Percentiles rank a stretch among this genome's conserved stretches.
Conservation (phyloP, 176 grass and related monocot species). For the Rhynchospora breviuscula region DNA sequence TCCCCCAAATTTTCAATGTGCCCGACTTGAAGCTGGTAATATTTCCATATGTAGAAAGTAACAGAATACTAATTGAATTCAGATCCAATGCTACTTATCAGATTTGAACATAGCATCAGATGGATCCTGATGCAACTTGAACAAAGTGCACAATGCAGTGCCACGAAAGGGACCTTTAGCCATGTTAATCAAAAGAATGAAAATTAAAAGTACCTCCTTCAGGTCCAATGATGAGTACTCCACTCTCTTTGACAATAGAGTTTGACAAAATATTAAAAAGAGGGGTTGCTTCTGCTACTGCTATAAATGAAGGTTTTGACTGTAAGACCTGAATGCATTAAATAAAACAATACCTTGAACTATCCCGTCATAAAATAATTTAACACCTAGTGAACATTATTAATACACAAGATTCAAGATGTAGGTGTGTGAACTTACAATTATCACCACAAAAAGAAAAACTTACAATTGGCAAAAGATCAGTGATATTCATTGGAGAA, state of each 20-base stretch:
- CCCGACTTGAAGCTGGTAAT: neutral
- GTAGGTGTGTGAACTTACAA: conserved; percentile 43
- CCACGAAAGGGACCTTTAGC: neutral
- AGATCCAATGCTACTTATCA: neutral
- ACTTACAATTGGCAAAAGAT: conserved; percentile 65
- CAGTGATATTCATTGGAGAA: conserved; percentile 48
- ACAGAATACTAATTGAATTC: neutral
- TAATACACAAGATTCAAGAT: neutral
- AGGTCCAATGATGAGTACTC: conserved; percentile 77
- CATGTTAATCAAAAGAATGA: neutral
- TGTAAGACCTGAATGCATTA: conserved; percentile 46
- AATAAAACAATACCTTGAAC: neutral
- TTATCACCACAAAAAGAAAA: neutral
- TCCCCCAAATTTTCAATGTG: neutral
- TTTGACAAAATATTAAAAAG: conserved; percentile 52
- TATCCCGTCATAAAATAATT: neutral
- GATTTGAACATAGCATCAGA: neutral
- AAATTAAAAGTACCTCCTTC: conserved; percentile 58
- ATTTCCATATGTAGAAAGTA: neutral
- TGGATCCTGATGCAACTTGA: neutral
- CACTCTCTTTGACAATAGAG: conserved; percentile 41
- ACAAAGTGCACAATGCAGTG: neutral
- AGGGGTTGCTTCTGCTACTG: conserved; percentile 77
- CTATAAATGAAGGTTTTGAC: conserved; percentile 70
- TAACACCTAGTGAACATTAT: neutral